Conservation (phyloP, 345 rosid genomes). For the Eucalyptus erythrocorys region DNA sequence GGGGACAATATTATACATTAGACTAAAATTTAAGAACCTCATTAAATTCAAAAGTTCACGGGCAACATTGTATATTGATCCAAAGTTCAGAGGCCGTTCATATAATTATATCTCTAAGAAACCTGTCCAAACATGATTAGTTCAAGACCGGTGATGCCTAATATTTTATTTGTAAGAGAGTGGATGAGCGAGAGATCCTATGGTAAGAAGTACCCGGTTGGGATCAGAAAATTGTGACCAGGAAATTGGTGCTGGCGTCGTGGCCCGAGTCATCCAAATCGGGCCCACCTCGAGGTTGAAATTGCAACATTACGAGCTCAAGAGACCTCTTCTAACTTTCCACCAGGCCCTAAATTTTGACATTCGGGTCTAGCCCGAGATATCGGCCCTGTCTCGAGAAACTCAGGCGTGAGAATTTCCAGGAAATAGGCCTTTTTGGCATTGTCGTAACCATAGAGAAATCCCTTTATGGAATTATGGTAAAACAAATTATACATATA, state of each 20-base stretch:
- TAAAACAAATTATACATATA: not conserved
- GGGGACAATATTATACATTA: rapidly evolving
- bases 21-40: rapidly evolving
- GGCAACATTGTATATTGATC: not conserved
- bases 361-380: not conserved
- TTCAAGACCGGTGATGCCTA: not conserved
- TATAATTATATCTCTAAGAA: rapidly evolving
- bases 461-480: not conserved
- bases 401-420: not conserved
- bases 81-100: rapidly evolving
- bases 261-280: not conserved
- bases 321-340: not conserved
- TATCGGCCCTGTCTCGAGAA: not conserved
- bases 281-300: not conserved
- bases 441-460: not conserved
- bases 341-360: not conserved
- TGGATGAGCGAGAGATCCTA: not conserved
- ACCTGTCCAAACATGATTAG: not conserved
- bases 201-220: not conserved
- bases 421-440: not conserved
- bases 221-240: not conserved
- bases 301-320: not conserved
- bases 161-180: not conserved
- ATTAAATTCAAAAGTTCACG: not conserved
- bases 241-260: not conserved